These are phyloP conservation scores for Bipolaris sorokiniana DNA, from an alignment of 2,329 filamentous ascomycete species.

Conservation along the genomic window DNA sequence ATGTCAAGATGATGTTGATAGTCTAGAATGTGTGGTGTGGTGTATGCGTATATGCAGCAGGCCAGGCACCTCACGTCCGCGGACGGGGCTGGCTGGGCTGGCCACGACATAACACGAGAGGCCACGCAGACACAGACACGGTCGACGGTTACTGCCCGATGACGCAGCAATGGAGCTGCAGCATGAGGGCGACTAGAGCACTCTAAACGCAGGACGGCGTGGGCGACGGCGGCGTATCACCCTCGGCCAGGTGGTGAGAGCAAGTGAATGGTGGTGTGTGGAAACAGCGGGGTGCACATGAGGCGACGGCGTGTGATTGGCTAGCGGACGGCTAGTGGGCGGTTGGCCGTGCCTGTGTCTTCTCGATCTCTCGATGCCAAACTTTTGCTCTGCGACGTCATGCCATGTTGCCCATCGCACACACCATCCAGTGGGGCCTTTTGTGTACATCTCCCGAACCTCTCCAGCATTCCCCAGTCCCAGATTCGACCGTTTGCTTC, in stretches of 20 bases:
- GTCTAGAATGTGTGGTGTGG: no score
- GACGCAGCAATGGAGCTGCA: conserved; percentile 2
- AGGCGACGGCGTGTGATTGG: conserved; percentile 15
- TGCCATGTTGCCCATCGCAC: conserved; percentile 5
- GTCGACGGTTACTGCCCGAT: background rate
- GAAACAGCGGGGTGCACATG: conserved; percentile 8
- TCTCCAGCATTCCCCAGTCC: background rate
- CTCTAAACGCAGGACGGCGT: background rate
- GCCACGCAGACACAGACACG: no score
- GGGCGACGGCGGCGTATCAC: conserved; percentile 16
- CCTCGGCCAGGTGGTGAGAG: conserved; percentile 23
- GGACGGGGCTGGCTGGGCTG: conserved; percentile 3
- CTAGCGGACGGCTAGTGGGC: conserved; percentile 11
- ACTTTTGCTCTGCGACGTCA: conserved; percentile 17
- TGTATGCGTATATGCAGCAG: no score
- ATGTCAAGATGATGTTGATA: no score
- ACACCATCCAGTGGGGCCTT: background rate
- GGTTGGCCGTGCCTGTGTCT: conserved; percentile 19
- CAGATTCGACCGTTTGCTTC: background rate
- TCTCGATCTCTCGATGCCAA: conserved; percentile 28
- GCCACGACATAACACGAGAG: background rate
- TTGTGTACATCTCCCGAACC: background rate
- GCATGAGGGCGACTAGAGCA: conserved; percentile 6
- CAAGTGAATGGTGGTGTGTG: conserved; percentile 22
- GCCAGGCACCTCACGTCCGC: background rate